A percentile compares a stretch with the other conserved stretches of the same genome.
Conservation (phyloP, 1,284 basidiomycete genomes). For the Marasmius sp. region DNA sequence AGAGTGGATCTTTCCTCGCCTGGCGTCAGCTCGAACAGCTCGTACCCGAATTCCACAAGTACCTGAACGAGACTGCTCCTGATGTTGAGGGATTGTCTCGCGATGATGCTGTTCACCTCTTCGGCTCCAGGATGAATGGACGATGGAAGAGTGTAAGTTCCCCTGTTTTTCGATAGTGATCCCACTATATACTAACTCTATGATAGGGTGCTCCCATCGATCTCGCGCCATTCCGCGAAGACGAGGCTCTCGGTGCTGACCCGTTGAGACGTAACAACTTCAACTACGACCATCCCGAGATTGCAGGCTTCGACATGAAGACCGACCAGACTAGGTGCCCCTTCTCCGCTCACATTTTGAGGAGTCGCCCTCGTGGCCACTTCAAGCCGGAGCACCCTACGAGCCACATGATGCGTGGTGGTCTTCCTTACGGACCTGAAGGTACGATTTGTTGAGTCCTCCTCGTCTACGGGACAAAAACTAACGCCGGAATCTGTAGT, state of each 20-base stretch:
- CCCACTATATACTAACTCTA: too few species aligned
- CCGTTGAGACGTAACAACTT: conserved; percentile 36
- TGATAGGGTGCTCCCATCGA: too few species aligned
- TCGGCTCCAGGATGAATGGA: conserved; percentile 29
- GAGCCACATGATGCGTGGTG: too few species aligned
- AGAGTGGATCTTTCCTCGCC: conserved; percentile 25
- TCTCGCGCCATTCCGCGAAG: conserved; percentile 24
- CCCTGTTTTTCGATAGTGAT: too few species aligned
- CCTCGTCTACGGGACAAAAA: too few species aligned
- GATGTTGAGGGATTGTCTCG: conserved; percentile 12
- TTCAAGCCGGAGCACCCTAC: too few species aligned
- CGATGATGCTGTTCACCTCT: conserved; percentile 20
- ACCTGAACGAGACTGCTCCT: conserved; percentile 23
- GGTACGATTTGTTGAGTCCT: too few species aligned
- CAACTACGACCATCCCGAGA: conserved; percentile 19
- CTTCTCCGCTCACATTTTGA: too few species aligned
- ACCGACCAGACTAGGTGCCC: too few species aligned
- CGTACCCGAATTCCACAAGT: conserved; percentile 24
- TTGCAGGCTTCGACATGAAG: conserved; percentile 5
- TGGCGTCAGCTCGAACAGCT: conserved; percentile 22
- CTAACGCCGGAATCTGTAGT: too few species aligned
- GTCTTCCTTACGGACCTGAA: too few species aligned
- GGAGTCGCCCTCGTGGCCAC: too few species aligned
- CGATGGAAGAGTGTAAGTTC: conserved; percentile 29
- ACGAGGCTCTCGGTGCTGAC: conserved; percentile 30